phyloP scores from a whole-genome alignment of 371 early-diverging fungal genomes.

The Apophysomyces elegans region DNA sequence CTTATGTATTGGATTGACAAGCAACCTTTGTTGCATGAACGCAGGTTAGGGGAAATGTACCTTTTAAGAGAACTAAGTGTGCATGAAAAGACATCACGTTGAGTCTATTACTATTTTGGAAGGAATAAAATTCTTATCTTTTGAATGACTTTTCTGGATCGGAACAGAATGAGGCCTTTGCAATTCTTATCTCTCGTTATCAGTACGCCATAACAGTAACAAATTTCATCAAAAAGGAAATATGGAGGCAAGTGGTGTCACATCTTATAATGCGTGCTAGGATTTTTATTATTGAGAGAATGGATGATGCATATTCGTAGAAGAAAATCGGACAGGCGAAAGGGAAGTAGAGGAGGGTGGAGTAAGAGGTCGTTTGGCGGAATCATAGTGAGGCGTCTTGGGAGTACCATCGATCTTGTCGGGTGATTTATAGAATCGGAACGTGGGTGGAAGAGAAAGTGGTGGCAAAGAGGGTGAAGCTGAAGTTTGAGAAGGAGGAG shows the following conservation, averaged over 20 bases:
- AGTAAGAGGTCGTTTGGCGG: not conserved
- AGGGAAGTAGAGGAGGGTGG: not conserved
- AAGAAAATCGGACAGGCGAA: not conserved
- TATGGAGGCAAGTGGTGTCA: not conserved
- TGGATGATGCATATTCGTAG: not conserved
- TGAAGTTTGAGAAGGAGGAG: not conserved
- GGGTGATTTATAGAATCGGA: constrained; percentile 1
- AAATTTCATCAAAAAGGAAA: constrained; percentile 1
- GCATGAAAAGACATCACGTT: no score
- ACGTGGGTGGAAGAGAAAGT: constrained; percentile 1
- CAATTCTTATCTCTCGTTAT: constrained; percentile 3
- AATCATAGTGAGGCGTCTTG: not conserved
- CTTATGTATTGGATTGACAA: no score
- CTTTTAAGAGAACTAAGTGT: no score
- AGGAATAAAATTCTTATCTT: no score
- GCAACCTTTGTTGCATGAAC: no score
- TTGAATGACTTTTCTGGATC: no score
- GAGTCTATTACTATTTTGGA: no score
- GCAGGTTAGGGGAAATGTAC: no score
- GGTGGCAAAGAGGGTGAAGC: not conserved
- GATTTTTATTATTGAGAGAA: not conserved
- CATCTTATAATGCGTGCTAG: not conserved
- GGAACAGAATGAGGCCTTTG: no score
- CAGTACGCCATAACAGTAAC: constrained; percentile 4
- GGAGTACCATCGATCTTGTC: not conserved